These are phyloP conservation scores for Fragilariopsis cylindrus DNA, from an alignment of 108 stramenopile species.

Conservation along the genomic window DNA sequence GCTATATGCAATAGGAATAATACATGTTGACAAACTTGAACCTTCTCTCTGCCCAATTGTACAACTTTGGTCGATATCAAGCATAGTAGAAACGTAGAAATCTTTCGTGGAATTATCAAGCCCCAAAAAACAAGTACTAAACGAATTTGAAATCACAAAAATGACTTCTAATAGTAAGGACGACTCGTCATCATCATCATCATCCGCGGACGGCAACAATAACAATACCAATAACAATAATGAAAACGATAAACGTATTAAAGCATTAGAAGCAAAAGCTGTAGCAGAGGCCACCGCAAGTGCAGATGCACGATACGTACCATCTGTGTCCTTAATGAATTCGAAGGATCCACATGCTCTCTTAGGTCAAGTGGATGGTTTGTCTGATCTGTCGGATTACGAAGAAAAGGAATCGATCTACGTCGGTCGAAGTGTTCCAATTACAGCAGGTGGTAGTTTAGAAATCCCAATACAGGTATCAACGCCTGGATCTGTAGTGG, in stretches of 20 bases:
- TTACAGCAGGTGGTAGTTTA: slow-evolving; percentile 64
- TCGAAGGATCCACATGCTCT: slow-evolving; percentile 53
- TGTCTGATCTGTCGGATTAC: slow-evolving; percentile 44
- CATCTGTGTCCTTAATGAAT: slow-evolving; percentile 62
- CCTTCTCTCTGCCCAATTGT: too few species aligned
- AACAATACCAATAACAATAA: background rate
- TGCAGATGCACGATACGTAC: slow-evolving; percentile 67
- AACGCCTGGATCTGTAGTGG: slow-evolving; percentile 76
- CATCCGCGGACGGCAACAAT: background rate
- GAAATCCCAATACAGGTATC: slow-evolving; percentile 83
- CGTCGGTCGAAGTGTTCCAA: slow-evolving; percentile 72
- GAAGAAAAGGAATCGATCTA: slow-evolving; percentile 60
- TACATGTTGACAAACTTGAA: too few species aligned
- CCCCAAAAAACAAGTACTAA: background rate
- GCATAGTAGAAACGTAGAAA: too few species aligned
- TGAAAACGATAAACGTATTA: slow-evolving; percentile 24
- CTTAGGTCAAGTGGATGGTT: slow-evolving; percentile 77
- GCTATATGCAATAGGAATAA: too few species aligned
- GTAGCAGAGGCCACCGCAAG: slow-evolving; percentile 79
- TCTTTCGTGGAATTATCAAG: too few species aligned
- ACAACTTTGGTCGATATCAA: too few species aligned
- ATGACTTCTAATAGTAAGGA: background rate
- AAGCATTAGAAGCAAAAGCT: slow-evolving; percentile 70
- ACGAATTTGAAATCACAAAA: background rate
- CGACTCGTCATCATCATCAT: background rate